phyloP scores from a whole-genome alignment of 371 early-diverging fungal genomes.

The Actinomucor elegans region DNA sequence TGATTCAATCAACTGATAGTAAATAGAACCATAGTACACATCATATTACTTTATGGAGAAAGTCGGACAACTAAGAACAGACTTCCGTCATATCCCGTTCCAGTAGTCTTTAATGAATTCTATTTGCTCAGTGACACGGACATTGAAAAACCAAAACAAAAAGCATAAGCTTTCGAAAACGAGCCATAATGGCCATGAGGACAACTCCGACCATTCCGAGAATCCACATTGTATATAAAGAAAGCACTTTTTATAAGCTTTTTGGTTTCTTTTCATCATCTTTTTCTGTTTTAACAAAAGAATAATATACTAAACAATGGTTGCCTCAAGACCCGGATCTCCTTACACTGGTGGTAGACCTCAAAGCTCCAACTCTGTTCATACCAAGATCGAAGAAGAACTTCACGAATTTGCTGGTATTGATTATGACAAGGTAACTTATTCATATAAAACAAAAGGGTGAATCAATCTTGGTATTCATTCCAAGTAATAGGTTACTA shows the following conservation, averaged over 20 bases:
- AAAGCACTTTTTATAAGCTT: not conserved
- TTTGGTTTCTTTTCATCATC: not conserved
- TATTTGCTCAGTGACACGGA: too few relatives aligned
- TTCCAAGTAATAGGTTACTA: slow-evolving; percentile 53
- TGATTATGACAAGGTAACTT: slow-evolving; percentile 53
- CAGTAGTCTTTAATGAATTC: not conserved
- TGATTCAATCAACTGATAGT: not conserved
- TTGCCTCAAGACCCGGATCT: slow-evolving; percentile 38
- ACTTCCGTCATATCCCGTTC: slow-evolving; percentile 23
- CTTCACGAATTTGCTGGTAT: slow-evolving; percentile 53
- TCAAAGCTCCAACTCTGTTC: slow-evolving; percentile 32
- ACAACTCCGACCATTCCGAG: too few relatives aligned
- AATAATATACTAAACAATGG: slow-evolving; percentile 5
- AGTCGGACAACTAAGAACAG: slow-evolving; percentile 8
- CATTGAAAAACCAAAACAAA: too few relatives aligned
- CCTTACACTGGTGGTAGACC: slow-evolving; percentile 37
- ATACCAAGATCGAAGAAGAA: slow-evolving; percentile 52
- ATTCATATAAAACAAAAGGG: too few relatives aligned
- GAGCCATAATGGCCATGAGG: too few relatives aligned
- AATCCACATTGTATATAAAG: too few relatives aligned
- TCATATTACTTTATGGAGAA: slow-evolving; percentile 8
- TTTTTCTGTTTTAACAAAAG: not conserved
- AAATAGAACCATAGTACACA: not conserved
- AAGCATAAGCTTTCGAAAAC: too few relatives aligned
- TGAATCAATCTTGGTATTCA: too few relatives aligned